Percentiles rank a stretch among this genome's conserved stretches.
Conservation (phyloP, 768 basidiomycete genomes). For the Leccinum disarticulatum region DNA sequence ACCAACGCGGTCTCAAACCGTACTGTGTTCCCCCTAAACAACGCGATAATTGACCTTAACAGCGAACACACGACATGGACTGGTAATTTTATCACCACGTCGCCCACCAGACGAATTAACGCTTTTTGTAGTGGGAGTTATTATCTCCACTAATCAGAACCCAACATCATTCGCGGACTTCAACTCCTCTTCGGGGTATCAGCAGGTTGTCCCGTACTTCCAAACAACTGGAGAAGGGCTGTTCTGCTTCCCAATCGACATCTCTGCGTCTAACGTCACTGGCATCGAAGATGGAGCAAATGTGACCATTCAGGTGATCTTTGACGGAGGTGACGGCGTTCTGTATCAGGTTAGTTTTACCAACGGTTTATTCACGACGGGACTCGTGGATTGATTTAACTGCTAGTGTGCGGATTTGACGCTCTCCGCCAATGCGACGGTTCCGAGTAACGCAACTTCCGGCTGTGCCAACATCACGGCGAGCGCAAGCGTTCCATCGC, state of each 20-base stretch:
- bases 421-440: slow-evolving; percentile 51
- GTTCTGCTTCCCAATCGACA: slow-evolving; percentile 67
- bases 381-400: not conserved
- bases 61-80: slow-evolving; percentile 66
- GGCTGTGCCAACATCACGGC: slow-evolving; percentile 36
- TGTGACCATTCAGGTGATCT: slow-evolving; percentile 71
- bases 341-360: slow-evolving; percentile 59
- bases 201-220: slow-evolving; percentile 48
- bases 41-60: slow-evolving; percentile 60
- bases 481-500: slow-evolving; percentile 8
- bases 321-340: slow-evolving; percentile 65
- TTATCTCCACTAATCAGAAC: slow-evolving; percentile 55
- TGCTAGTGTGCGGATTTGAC: slow-evolving; percentile 78
- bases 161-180: slow-evolving; percentile 69
- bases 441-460: slow-evolving; percentile 42
- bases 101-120: not conserved
- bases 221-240: slow-evolving; percentile 53
- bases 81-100: slow-evolving; percentile 35
- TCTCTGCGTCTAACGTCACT: slow-evolving; percentile 47
- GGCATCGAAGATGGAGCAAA: slow-evolving; percentile 62
- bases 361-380: not conserved
- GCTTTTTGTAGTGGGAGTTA: slow-evolving; percentile 43
- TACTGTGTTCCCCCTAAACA: slow-evolving; percentile 64
- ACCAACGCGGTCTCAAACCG: slow-evolving; percentile 50
- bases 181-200: slow-evolving; percentile 38